Evolutionary conservation across 2,329 filamentous ascomycete genomes (phyloP).

Genomic region (Fusarium irregulare): DNA sequence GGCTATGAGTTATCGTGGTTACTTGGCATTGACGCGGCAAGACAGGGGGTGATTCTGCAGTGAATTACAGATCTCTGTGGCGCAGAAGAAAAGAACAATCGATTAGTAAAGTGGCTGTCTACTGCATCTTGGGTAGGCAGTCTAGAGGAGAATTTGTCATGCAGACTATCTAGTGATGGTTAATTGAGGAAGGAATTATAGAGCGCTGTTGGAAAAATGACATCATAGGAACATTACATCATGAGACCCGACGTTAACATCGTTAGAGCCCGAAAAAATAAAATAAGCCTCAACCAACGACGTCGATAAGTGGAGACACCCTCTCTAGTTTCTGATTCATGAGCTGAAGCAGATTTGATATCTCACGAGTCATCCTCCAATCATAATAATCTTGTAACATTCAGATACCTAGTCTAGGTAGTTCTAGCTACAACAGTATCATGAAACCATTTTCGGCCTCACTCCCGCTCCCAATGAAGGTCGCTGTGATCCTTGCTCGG

Average conservation of each 20-base stretch:
- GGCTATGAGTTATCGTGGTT: not conserved
- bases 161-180: not conserved
- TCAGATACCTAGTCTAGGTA: not conserved
- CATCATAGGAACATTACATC: slow-evolving; percentile 34
- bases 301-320: slow-evolving; percentile 17
- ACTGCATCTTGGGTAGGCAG: not conserved
- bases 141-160: not conserved
- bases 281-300: slow-evolving; percentile 26
- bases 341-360: not conserved
- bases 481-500: no score
- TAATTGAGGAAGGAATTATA: not conserved
- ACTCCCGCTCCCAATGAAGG: no score
- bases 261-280: not conserved
- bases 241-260: not conserved
- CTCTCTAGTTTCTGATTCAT: slow-evolving; percentile 11
- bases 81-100: slow-evolving; percentile 5
- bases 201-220: not conserved
- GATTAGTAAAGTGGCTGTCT: not conserved
- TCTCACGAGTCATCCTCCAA: slow-evolving; percentile 11
- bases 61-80: not conserved
- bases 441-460: not conserved
- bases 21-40: slow-evolving; percentile 20
- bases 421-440: not conserved
- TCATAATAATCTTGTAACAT: slow-evolving; percentile 11
- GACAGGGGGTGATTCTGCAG: slow-evolving; percentile 27